phyloP scores from a whole-genome alignment of 176 grass and related monocot genomes.

The Musa schizocarpa region DNA sequence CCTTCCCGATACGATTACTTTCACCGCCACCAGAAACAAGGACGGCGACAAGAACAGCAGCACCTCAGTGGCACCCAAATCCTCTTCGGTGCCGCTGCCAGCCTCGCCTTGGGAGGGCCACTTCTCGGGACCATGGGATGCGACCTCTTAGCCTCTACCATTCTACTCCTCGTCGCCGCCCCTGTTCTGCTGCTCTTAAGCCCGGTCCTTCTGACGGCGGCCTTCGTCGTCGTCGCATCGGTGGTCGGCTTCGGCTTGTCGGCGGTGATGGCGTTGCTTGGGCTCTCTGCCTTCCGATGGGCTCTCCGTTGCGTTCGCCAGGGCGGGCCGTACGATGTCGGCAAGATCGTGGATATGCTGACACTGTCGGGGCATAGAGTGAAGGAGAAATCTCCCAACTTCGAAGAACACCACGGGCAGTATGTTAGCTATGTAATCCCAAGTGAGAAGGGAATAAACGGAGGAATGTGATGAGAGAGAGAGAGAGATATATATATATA shows the following conservation, averaged over 20 bases:
- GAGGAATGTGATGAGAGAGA: too few relatives aligned
- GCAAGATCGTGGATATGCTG: background rate
- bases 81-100: background rate
- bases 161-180: slow-evolving; percentile 2
- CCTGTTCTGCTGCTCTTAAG: slow-evolving; percentile 6
- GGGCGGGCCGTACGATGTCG: too few relatives aligned
- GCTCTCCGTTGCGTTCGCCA: background rate
- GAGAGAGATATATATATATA: too few relatives aligned
- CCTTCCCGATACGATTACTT: too few relatives aligned
- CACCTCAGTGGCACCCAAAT: background rate
- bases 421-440: too few relatives aligned
- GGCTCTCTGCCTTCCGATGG: background rate
- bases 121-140: background rate
- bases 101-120: background rate
- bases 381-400: background rate
- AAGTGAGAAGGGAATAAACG: too few relatives aligned
- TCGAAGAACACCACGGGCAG: too few relatives aligned
- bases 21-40: background rate
- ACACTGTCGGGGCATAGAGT: background rate
- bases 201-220: background rate
- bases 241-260: background rate
- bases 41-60: background rate
- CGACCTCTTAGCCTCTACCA: background rate
- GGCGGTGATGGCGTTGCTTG: background rate
- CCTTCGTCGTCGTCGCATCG: background rate